phyloP scores from a whole-genome alignment of 2,329 filamentous ascomycete species.

The Penicillium vulpinum region DNA sequence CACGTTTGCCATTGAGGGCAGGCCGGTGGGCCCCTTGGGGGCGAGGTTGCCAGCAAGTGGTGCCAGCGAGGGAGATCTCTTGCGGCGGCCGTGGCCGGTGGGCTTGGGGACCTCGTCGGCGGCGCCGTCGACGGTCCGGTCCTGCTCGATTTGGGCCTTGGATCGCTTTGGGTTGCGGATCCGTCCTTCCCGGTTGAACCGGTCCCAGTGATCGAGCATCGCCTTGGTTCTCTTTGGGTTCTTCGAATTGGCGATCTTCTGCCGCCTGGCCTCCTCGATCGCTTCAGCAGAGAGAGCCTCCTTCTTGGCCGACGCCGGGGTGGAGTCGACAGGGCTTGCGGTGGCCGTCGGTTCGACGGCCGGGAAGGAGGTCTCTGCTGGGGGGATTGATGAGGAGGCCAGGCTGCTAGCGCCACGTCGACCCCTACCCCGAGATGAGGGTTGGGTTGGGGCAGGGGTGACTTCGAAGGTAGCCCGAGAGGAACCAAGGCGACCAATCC shows the following conservation, averaged over 20 bases:
- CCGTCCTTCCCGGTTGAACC: constrained; percentile 46
- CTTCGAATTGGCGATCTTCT: constrained; percentile 46
- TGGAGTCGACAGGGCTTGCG: constrained; percentile 9
- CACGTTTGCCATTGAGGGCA: constrained; percentile 19
- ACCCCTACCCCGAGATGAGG: constrained; percentile 25
- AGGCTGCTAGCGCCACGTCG: constrained; percentile 22
- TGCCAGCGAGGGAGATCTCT: constrained; percentile 24
- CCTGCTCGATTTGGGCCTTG: constrained; percentile 47
- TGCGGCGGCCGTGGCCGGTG: constrained; percentile 24
- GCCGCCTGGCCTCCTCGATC: constrained; percentile 35
- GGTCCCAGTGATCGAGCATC: constrained; percentile 48
- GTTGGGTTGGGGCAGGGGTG: constrained; percentile 17
- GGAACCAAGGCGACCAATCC: constrained; percentile 22
- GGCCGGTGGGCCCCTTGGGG: constrained; percentile 20
- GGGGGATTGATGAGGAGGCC: constrained; percentile 6
- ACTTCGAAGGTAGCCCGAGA: constrained; percentile 26
- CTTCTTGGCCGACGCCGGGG: constrained; percentile 15
- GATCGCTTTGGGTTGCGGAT: constrained; percentile 47
- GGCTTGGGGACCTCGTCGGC: constrained; percentile 28
- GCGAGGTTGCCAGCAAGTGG: constrained; percentile 23
- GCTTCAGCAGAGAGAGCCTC: constrained; percentile 23
- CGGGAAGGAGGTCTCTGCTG: constrained; percentile 15
- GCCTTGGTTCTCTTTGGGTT: constrained; percentile 47
- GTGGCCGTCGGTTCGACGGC: constrained; percentile 18
- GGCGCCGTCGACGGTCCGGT: constrained; percentile 33